phyloP scores from a whole-genome alignment of 1,284 basidiomycete species.

The Marasmius oreades region DNA sequence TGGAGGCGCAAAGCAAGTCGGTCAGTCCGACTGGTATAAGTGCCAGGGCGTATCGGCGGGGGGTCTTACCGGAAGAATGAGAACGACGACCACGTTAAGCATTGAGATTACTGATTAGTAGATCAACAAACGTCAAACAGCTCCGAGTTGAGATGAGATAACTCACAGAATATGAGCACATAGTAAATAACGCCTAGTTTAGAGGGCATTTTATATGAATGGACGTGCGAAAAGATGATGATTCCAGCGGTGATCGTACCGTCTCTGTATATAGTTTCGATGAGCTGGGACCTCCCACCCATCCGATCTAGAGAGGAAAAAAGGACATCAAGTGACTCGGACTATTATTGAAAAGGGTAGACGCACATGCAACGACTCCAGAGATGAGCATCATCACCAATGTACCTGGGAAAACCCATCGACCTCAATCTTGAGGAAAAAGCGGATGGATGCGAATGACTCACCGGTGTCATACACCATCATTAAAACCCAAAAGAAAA shows the following conservation, averaged over 20 bases:
- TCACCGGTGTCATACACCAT: conserved; percentile 1
- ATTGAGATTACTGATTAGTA: not conserved
- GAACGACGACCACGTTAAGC: not conserved
- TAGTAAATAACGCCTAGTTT: not conserved
- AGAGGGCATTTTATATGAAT: not conserved
- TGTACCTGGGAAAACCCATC: not conserved
- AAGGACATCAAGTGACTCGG: not conserved
- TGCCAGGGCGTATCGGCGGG: not conserved
- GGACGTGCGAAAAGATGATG: not conserved
- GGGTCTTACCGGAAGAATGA: not conserved
- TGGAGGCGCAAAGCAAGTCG: not conserved
- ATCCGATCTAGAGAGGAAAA: not conserved
- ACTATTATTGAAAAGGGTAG: not conserved
- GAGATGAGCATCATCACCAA: not conserved
- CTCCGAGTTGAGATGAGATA: not conserved
- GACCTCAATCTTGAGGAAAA: no score
- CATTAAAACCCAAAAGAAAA: not conserved
- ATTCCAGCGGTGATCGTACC: not conserved
- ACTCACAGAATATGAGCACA: not conserved
- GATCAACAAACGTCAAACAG: no score
- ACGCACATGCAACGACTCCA: not conserved
- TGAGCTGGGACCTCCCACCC: not conserved
- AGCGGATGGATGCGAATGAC: not conserved
- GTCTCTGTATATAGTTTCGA: not conserved
- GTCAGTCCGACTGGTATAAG: not conserved